Percentiles rank a stretch among this genome's conserved stretches.
phyloP scores from a whole-genome alignment of 371 early-diverging fungal species.

The Entomophthora muscae region DNA sequence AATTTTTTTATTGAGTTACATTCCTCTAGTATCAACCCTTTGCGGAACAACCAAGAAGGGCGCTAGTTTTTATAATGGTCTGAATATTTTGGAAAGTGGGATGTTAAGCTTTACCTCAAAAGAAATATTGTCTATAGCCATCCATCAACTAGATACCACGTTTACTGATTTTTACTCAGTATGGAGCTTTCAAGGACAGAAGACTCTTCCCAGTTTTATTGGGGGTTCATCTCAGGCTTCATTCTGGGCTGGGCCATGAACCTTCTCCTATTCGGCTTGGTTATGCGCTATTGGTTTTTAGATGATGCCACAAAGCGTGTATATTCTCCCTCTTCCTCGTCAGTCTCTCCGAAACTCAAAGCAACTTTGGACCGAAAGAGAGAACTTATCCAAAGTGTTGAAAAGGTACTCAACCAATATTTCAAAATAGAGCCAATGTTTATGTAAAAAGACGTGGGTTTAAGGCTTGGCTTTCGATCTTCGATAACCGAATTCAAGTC shows the following conservation, averaged over 20 bases:
- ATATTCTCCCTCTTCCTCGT: conserved; percentile 15
- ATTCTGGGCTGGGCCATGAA: conserved; percentile 39
- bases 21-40: too few relatives aligned
- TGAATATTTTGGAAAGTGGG: too few relatives aligned
- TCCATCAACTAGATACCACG: too few relatives aligned
- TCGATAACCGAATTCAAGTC: background rate
- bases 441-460: background rate
- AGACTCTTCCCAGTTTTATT: conserved; percentile 3
- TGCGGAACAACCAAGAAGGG: too few relatives aligned
- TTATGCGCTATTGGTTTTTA: conserved; percentile 35
- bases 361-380: background rate
- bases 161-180: too few relatives aligned
- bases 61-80: too few relatives aligned
- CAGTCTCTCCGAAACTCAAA: background rate
- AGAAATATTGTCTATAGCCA: too few relatives aligned
- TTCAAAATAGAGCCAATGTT: background rate
- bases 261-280: conserved; percentile 28
- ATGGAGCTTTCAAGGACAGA: too few relatives aligned
- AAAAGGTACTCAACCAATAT: background rate
- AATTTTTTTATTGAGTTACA: too few relatives aligned
- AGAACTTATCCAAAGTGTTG: background rate
- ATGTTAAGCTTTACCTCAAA: too few relatives aligned
- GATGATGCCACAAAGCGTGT: conserved; percentile 33
- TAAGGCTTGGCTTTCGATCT: background rate
- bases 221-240: conserved; percentile 21